Evolutionary conservation across 371 early-diverging fungal genomes (phyloP).

Genomic region (Circinella minor): DNA sequence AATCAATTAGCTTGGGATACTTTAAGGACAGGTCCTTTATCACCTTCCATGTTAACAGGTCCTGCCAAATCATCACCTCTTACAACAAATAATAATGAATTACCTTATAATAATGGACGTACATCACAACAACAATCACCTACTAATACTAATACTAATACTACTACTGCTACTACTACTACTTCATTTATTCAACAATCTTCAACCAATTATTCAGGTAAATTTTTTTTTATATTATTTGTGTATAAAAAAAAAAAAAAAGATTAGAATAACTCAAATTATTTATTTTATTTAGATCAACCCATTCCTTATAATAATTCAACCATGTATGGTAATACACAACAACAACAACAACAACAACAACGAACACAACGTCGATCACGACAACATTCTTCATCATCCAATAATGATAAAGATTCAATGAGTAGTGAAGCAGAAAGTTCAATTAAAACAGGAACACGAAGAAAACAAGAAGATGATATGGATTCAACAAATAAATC

Average conservation of each 20-base stretch:
- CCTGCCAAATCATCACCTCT: conserved; percentile 51
- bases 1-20: conserved; percentile 66
- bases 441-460: neutral
- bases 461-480: conserved; percentile 5
- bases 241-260: too few relatives aligned
- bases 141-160: neutral
- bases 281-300: neutral
- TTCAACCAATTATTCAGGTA: neutral
- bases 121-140: neutral
- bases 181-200: neutral
- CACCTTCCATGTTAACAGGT: conserved; percentile 76
- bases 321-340: conserved; percentile 2
- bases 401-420: neutral
- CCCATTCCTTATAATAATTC: neutral
- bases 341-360: neutral
- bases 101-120: conserved; percentile 20
- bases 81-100: neutral
- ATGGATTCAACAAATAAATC: neutral
- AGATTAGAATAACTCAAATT: neutral
- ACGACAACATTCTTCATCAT: neutral
- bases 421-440: neutral
- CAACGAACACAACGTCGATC: conserved; percentile 1
- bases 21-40: conserved; percentile 75
- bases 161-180: too few relatives aligned
- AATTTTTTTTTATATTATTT: too few relatives aligned